phyloP scores from a whole-genome alignment of 179 eudicot genomes.

The Silene noctiflora region DNA sequence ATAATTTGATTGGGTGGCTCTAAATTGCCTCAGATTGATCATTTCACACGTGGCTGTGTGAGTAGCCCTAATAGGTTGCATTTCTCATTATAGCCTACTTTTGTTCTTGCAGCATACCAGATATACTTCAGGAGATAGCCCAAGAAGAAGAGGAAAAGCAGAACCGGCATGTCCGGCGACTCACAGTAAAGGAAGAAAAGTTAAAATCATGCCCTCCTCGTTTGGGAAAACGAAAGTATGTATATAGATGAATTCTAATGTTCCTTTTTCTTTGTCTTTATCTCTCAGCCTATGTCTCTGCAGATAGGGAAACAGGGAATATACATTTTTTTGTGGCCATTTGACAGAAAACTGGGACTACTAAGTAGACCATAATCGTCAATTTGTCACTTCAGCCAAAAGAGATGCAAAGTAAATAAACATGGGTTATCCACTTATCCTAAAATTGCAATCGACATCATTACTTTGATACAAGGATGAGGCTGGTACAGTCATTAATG shows the following conservation, averaged over 20 bases:
- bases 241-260: neutral
- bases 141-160: constrained; percentile 77
- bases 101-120: constrained; percentile 54
- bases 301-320: no score
- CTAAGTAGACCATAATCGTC: no score
- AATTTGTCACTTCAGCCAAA: no score
- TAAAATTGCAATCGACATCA: no score
- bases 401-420: no score
- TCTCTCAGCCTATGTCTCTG: no score
- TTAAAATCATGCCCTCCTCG: constrained; percentile 75
- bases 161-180: constrained; percentile 62
- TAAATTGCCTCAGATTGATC: neutral
- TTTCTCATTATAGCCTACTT: constrained; percentile 15
- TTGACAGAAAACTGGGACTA: no score
- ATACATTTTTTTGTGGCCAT: no score
- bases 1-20: neutral
- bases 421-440: no score
- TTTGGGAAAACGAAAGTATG: constrained; percentile 84
- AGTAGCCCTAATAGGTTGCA: no score
- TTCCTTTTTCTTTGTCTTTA: neutral
- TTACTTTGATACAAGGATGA: no score
- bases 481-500: no score
- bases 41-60: neutral
- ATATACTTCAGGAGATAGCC: constrained; percentile 73
- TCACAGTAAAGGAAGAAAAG: constrained; percentile 71